phyloP scores from a whole-genome alignment of 495 filamentous ascomycete genomes.

The Podospora sp. region DNA sequence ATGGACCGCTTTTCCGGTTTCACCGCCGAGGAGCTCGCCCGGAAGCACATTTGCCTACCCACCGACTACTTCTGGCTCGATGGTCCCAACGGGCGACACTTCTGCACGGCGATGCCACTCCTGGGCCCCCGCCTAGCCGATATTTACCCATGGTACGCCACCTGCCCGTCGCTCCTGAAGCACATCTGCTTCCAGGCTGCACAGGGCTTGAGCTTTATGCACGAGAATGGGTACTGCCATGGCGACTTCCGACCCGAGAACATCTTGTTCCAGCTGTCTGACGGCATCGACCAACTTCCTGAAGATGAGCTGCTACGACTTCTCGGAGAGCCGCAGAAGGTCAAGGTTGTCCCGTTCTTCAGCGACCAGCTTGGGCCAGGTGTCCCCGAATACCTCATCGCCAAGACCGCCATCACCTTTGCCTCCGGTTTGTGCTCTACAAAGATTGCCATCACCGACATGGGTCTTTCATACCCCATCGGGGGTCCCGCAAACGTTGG shows the following conservation, averaged over 20 bases:
- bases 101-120: conserved; percentile 37
- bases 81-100: conserved; percentile 45
- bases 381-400: conserved; percentile 31
- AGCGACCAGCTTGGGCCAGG: neutral
- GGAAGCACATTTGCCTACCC: conserved; percentile 23
- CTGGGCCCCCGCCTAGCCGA: conserved; percentile 15
- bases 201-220: conserved; percentile 27
- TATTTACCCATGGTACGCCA: neutral
- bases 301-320: conserved; percentile 18
- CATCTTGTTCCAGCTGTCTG: conserved; percentile 27
- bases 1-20: conserved; percentile 15
- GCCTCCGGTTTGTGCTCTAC: conserved; percentile 14
- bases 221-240: conserved; percentile 31
- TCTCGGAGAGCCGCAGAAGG: conserved; percentile 14
- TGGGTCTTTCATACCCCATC: conserved; percentile 30
- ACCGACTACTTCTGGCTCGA: conserved; percentile 41
- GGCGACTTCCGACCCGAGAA: conserved; percentile 33
- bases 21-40: conserved; percentile 1
- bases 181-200: conserved; percentile 31
- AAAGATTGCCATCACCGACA: conserved; percentile 32
- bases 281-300: conserved; percentile 28
- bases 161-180: conserved; percentile 22
- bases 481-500: conserved; percentile 13
- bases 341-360: conserved; percentile 4
- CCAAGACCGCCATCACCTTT: neutral